A percentile compares a stretch with the other conserved stretches of the same genome.
Conservation (phyloP, 108 stramenopile species). For the Cyclotella distinguenda region DNA sequence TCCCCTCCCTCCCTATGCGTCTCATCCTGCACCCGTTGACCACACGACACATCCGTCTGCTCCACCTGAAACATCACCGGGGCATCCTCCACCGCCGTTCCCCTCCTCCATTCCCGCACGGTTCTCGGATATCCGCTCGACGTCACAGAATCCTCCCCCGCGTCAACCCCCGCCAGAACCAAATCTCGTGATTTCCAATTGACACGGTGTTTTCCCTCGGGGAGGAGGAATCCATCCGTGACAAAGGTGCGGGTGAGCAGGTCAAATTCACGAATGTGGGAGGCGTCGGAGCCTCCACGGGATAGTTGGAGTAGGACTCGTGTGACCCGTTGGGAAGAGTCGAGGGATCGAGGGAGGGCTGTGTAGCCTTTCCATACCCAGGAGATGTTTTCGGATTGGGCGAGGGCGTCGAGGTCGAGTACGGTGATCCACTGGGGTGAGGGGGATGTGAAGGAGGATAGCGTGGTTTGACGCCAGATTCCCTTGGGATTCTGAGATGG, state of each 20-base stretch:
- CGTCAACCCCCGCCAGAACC: conserved; percentile 68
- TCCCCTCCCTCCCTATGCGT: conserved; percentile 64
- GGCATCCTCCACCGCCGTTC: conserved; percentile 82
- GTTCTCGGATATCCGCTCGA: conserved; percentile 90
- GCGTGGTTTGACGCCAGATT: conserved; percentile 78
- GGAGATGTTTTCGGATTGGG: conserved; percentile 61
- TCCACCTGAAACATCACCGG: conserved; percentile 88
- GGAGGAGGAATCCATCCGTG: conserved; percentile 52
- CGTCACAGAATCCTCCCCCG: conserved; percentile 64
- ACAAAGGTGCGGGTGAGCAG: conserved; percentile 78
- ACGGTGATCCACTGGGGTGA: conserved; percentile 74
- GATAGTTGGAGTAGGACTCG: conserved; percentile 70
- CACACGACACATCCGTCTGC: conserved; percentile 77
- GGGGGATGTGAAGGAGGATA: conserved; percentile 58
- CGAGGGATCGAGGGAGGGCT: conserved; percentile 60
- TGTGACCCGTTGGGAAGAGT: conserved; percentile 49
- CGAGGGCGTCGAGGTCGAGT: conserved; percentile 84
- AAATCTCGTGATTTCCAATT: conserved; percentile 50
- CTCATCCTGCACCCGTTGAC: conserved; percentile 67
- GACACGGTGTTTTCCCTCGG: conserved; percentile 78
- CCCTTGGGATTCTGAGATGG: conserved; percentile 67
- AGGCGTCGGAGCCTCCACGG: conserved; percentile 91
- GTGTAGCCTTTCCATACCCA: conserved; percentile 90
- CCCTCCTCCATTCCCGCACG: conserved; percentile 87
- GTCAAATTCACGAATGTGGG: conserved; percentile 86